Base-by-base conservation (phyloP, 345 rosid species). In the Syzygium jambos region DNA sequence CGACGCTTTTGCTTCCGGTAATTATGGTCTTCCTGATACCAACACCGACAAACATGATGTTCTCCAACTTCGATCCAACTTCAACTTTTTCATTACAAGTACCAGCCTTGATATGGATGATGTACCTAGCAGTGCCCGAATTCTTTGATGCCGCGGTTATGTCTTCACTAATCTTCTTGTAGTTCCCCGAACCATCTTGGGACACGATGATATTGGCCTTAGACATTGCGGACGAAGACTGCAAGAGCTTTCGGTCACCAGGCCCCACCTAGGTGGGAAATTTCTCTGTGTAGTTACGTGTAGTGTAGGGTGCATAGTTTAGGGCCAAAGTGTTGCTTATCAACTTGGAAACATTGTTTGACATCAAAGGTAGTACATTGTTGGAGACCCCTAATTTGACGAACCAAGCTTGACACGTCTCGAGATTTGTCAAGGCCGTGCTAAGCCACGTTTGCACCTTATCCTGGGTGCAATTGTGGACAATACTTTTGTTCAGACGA, bases 371-470 rank as follows among this genome's bases (percentile, higher is more conserved):
- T 7, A 92, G 87, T 82, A 93, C 30, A 46, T 87, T 61, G 84
- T 94, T 93, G 1, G 93, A 53, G 16, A 95, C 94, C 8, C 98
- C 98, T 2, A 97, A 92, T 68, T 97, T 98, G 34, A 63, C 14
- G 82, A 95, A 96, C 85, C 99, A 98, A 5, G 91, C 84, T 51
- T 88, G 88, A 87, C 99, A 96, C 0, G 99, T 97, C 86, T 95
- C 98, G 30, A 97, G 92, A 88, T 94, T 95, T 78, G 99, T 97
- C 29, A 97, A 91, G 53, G 99, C 99, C 3, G 97, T 87, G 89
- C 99, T 97, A 83, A 97, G 96, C 99, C 99, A 97, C 27, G 99
- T 96, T 73, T 96, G 98, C 1, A 93, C 84, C 51, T 96, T 98
- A 51, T 89, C 90, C 54, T 92, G 89, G 84, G 95, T 92, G 92